A percentile compares a stretch with the other conserved stretches of the same genome.
Evolutionary conservation across 257 asterid genomes (phyloP).

Genomic region (Solanum dulcamara): DNA sequence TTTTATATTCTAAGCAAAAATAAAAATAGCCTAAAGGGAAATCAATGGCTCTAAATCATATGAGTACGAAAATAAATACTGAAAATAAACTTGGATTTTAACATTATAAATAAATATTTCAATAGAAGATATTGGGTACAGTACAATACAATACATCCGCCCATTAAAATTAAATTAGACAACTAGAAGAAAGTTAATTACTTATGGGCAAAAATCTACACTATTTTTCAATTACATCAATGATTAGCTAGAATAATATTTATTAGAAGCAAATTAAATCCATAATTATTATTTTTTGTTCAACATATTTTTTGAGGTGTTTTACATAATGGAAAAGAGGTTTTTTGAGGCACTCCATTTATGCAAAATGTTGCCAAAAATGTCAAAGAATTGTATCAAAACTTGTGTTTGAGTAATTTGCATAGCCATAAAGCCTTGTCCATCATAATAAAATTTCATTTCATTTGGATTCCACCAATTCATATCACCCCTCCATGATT

Average conservation of each 20-base stretch:
- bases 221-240: not conserved
- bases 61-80: not conserved
- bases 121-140: not conserved
- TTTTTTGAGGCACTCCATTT: not conserved
- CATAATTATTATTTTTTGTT: not conserved
- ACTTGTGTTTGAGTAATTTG: constrained; percentile 23
- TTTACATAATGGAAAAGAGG: not conserved
- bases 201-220: no score
- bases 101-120: not conserved
- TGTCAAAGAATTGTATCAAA: constrained; percentile 23
- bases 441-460: constrained; percentile 50
- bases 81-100: not conserved
- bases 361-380: constrained; percentile 26
- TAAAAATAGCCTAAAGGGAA: not conserved
- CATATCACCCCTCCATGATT: constrained; percentile 58
- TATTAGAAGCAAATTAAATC: not conserved
- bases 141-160: not conserved
- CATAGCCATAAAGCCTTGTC: constrained; percentile 70
- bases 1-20: not conserved
- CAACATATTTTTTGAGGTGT: not conserved
- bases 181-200: not conserved
- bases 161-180: not conserved
- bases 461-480: constrained; percentile 9
- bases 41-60: not conserved
- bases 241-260: not conserved